Base-by-base conservation (phyloP, 2,329 filamentous ascomycete genomes). In the Hymenoscyphus fraxineus region DNA sequence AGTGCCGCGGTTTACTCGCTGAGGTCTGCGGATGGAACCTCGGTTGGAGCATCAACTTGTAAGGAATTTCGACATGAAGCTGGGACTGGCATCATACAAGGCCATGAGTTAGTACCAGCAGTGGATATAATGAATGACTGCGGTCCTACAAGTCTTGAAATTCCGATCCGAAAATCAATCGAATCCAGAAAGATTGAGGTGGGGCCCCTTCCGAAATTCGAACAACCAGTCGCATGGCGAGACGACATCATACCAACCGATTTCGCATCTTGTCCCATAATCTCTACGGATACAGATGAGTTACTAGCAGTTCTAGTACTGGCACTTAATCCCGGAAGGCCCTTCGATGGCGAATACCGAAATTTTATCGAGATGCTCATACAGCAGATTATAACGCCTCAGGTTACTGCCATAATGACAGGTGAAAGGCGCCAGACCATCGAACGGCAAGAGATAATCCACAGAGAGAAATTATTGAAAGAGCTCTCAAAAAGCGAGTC, bases 341-440 rank as follows among this genome's bases (percentile, higher is more conserved):
- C 89, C 0, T 92, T 90, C 67, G 89, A 92, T 70, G 87, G 89
- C 65, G 88, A 91, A 67, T 92, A 92, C 71, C 83, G 82, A 54
- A 81, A 89, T 9, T 92, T 89, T 69, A 81, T 91, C 19, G 85
- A 80, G 15, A 74, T 83, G 4, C 72, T 84, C 40, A 79, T 76
- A 51, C 80, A 83, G 66, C 90, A 80, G 72, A 77, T 91, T 6
- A 86, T 85, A 0, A 90, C 87, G 1, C 88, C 87, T 0, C 78
- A 91, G 59, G 88, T 89, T 6, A 90, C 88, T 0, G 88, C 90
- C 0, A 85, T 91, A 0, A 77, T 91, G 73, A 89, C 91, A 73
- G 85, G 89, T 31, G 81, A 85, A 22, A 80, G 87, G 70, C 83
- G 61, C 61, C 69, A 74, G 15, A 77, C 75, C 19, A 85, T 85